Evolutionary conservation across 306 rosid species (phyloP).

Genomic region (Oemleria cerasiformis): DNA sequence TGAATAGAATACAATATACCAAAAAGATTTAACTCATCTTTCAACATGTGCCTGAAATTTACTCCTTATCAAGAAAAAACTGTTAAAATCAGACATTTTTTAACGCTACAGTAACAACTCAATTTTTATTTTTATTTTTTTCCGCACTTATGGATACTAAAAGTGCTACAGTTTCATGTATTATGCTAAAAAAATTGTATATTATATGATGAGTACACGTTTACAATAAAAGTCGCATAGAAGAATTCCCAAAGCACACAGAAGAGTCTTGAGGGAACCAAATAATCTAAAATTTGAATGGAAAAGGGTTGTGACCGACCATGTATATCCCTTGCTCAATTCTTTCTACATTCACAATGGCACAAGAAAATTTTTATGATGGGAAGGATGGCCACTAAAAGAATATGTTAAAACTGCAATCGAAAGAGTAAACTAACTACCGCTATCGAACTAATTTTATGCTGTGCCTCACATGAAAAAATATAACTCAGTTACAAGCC

Average conservation of each 20-base stretch:
- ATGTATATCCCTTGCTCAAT: constrained; percentile 36
- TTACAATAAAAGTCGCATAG: constrained; percentile 37
- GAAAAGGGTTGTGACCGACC: constrained; percentile 4
- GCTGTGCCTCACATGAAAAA: constrained; percentile 40
- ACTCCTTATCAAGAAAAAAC: background rate
- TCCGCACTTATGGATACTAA: too few species aligned
- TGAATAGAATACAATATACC: too few species aligned
- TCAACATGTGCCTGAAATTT: too few species aligned
- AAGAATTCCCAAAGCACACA: constrained; percentile 20
- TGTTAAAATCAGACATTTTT: too few species aligned
- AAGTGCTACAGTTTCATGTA: background rate
- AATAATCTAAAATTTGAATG: constrained; percentile 40
- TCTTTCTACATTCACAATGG: constrained; percentile 64
- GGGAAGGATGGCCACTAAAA: constrained; percentile 43
- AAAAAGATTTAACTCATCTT: too few species aligned
- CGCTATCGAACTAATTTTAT: constrained; percentile 44
- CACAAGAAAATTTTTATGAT: constrained; percentile 30
- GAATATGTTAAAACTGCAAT: constrained; percentile 41
- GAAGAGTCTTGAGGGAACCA: constrained; percentile 4
- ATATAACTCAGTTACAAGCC: constrained; percentile 43
- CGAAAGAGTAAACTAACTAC: constrained; percentile 32
- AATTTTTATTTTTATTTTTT: too few species aligned
- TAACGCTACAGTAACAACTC: too few species aligned
- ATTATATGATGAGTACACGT: constrained; percentile 39
- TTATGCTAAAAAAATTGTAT: constrained; percentile 14